Evolutionary conservation across 805 yeast genomes (phyloP), one percentile per base, ranked within the genome.

Genomic region (Ogataea pilisensis): DNA sequence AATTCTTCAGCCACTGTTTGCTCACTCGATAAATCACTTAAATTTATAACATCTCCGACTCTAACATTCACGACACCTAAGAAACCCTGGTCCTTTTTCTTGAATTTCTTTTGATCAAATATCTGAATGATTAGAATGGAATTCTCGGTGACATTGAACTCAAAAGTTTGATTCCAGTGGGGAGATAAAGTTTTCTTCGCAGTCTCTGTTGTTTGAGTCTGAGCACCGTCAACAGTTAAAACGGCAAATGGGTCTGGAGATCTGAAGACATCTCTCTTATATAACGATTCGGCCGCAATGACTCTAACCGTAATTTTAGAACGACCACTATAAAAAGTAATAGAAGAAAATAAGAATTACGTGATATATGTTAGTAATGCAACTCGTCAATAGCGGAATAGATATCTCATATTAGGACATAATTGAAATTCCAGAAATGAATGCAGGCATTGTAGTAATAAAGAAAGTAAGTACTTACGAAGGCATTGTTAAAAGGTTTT

Each of bases 231-330:
- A n/a, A 93, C 90, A 11, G 98, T 91, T 47, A 93, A 70, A 27
- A 93, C 98, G 2, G 97, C 96, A 68, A 93, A 93, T 9, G 99
- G 99, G 64, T 93, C 99, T 2, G 99, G 99, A 47, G 90, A 85
- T 42, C 95, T 80, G 61, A 90, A 87, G 19, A 93, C 90, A 63
- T 93, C 99, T 48, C 99, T 76, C 66, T 93, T 93, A 65, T 87
- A 88, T 42, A 93, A 80, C 20, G 95, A 86, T 63, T 93, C 99
- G 12, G 98, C 97, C 13, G 97, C 98, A 33, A 93, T 91, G 31
- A 93, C 76, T 58, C 83, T 82, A 31, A 84, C 89, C 43, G 73
- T 73, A 50, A 82, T 73, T 46, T 57, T 58, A 2, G 63, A 52
- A 33, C 63, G 54, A 31, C 48, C 45, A 12, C 12, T 31, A 21